Conservation (phyloP, 768 basidiomycete species). For the Suillus cothurnatus region DNA sequence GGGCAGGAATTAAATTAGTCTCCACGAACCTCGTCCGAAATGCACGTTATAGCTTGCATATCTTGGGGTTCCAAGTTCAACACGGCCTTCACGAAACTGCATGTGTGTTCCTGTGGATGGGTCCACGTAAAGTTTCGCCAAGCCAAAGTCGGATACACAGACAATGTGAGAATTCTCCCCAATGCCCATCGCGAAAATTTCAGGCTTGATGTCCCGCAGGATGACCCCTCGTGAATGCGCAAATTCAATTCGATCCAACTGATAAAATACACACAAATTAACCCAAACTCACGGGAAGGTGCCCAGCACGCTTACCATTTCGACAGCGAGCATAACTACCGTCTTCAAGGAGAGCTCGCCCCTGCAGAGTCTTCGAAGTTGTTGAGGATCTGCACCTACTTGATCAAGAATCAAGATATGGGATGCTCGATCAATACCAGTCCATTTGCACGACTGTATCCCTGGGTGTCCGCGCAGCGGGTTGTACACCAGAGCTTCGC, state of each 20-base stretch:
- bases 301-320: conserved; percentile 26
- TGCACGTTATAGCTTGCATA: too few species aligned
- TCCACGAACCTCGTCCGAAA: too few species aligned
- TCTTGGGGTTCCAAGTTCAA: too few species aligned
- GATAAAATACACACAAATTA: not conserved
- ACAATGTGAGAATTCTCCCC: too few species aligned
- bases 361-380: conserved; percentile 17
- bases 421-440: conserved; percentile 10
- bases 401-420: conserved; percentile 24
- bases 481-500: conserved; percentile 20
- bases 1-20: too few species aligned
- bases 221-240: conserved; percentile 22
- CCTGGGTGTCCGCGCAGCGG: conserved; percentile 17
- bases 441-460: conserved; percentile 16
- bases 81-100: too few species aligned
- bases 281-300: not conserved
- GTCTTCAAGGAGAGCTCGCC: conserved; percentile 21
- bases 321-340: conserved; percentile 22
- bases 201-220: conserved; percentile 19
- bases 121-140: too few species aligned
- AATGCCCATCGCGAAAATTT: too few species aligned
- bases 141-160: too few species aligned
- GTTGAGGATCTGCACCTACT: conserved; percentile 21
- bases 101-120: too few species aligned
- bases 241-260: conserved; percentile 20